Conservation (phyloP, 139 green algal species). For the Pleodorina starrii region DNA sequence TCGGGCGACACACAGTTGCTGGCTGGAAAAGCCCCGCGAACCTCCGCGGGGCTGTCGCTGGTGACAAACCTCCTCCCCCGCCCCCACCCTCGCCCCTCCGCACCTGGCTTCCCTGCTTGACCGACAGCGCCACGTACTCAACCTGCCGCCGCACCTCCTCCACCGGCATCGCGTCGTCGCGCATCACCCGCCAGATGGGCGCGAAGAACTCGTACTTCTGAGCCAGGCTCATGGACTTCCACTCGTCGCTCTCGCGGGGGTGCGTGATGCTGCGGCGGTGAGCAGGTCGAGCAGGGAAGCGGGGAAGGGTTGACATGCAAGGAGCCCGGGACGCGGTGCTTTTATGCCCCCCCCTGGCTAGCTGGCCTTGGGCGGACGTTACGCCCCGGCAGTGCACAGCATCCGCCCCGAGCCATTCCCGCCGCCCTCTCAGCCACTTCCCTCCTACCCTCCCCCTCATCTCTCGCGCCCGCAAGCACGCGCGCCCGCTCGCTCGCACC, state of each 20-base stretch:
- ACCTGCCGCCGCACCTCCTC: conserved; percentile 82
- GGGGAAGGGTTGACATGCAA: neutral
- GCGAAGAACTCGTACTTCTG: conserved; percentile 91
- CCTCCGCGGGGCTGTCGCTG: no score
- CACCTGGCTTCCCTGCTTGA: conserved; percentile 82
- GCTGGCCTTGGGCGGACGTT: no score
- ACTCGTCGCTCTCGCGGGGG: conserved; percentile 87
- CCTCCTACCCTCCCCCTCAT: no score
- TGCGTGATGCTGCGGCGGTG: conserved; percentile 74
- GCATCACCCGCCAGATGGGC: conserved; percentile 92
- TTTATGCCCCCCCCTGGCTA: no score
- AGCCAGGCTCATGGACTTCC: conserved; percentile 79
- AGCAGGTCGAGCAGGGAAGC: neutral
- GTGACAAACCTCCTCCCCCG: neutral
- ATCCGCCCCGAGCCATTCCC: no score
- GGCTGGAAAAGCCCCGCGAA: no score
- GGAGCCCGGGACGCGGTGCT: no score
- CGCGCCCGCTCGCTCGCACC: no score
- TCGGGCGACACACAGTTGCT: no score
- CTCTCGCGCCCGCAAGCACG: no score
- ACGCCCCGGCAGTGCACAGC: no score
- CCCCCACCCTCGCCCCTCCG: neutral
- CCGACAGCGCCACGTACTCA: conserved; percentile 80
- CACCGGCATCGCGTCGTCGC: conserved; percentile 81
- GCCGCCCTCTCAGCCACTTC: no score